Evolutionary conservation across 306 rosid genomes (phyloP).

Genomic region (Sindora glabra): DNA sequence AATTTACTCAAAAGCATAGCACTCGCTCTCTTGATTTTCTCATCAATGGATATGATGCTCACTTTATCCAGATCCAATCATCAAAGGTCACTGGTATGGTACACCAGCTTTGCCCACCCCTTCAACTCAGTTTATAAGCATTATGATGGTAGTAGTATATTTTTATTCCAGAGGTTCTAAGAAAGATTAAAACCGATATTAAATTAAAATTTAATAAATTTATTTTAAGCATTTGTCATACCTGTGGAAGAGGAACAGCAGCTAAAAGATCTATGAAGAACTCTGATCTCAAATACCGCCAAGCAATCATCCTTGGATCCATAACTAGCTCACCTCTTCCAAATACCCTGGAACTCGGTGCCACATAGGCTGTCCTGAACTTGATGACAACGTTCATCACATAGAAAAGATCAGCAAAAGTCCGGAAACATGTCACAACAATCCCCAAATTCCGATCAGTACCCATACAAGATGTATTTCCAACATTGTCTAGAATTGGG

Average conservation of each 20-base stretch:
- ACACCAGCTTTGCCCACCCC: no score
- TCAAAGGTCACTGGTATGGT: no score
- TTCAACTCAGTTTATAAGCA: no score
- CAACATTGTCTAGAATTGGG: conserved; percentile 40
- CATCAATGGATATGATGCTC: no score
- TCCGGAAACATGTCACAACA: conserved; percentile 64
- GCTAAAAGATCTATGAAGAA: conserved; percentile 76
- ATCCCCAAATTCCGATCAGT: conserved; percentile 71
- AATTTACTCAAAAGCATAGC: no score
- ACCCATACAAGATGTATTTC: conserved; percentile 51
- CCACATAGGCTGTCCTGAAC: conserved; percentile 75
- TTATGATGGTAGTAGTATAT: no score
- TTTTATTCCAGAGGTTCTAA: no score
- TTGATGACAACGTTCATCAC: conserved; percentile 56
- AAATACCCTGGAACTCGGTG: conserved; percentile 79
- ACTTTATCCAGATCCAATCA: no score
- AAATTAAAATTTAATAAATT: no score
- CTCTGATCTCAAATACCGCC: conserved; percentile 58
- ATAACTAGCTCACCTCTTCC: conserved; percentile 89
- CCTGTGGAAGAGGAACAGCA: conserved; percentile 94
- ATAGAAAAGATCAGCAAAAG: conserved; percentile 71
- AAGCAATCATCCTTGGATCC: conserved; percentile 56
- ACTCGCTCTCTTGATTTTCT: no score
- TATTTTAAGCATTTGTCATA: no score
- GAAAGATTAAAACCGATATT: no score